A percentile compares a stretch with the other conserved stretches of the same genome.
Evolutionary conservation across 83 land plant genomes (phyloP).

Genomic region (Diphasiastrum complanatum): DNA sequence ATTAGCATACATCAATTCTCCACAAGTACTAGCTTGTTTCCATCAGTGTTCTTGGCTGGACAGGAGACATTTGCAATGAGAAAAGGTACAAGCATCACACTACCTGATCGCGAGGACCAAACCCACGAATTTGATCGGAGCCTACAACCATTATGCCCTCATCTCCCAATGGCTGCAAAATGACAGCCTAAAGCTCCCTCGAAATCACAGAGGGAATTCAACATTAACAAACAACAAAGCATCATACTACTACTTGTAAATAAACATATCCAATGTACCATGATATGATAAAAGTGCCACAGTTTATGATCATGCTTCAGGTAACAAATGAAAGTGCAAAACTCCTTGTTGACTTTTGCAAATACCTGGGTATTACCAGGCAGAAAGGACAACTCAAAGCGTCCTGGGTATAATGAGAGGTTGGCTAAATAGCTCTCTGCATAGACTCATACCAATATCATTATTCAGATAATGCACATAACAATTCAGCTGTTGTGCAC

Average conservation of each 20-base stretch:
- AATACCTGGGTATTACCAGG: conserved; percentile 36
- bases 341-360: too few species aligned
- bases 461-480: not conserved
- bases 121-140: conserved; percentile 83
- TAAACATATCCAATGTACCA: not conserved
- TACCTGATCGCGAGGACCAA: conserved; percentile 78
- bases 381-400: conserved; percentile 35
- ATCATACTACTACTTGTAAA: not conserved
- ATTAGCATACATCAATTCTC: too few species aligned
- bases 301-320: not conserved
- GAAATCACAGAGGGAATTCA: not conserved
- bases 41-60: too few species aligned
- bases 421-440: conserved; percentile 37
- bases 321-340: not conserved
- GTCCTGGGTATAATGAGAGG: conserved; percentile 33
- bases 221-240: not conserved
- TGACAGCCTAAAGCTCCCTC: conserved; percentile 51
- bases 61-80: too few species aligned
- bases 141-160: conserved; percentile 66
- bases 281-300: not conserved
- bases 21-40: too few species aligned
- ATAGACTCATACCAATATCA: too few species aligned
- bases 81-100: too few species aligned
- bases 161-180: conserved; percentile 76
- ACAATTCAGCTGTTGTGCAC: not conserved